Evolutionary conservation across 257 asterid species (phyloP), one percentile per base, ranked within the genome.

Genomic region (Sherardia arvensis): DNA sequence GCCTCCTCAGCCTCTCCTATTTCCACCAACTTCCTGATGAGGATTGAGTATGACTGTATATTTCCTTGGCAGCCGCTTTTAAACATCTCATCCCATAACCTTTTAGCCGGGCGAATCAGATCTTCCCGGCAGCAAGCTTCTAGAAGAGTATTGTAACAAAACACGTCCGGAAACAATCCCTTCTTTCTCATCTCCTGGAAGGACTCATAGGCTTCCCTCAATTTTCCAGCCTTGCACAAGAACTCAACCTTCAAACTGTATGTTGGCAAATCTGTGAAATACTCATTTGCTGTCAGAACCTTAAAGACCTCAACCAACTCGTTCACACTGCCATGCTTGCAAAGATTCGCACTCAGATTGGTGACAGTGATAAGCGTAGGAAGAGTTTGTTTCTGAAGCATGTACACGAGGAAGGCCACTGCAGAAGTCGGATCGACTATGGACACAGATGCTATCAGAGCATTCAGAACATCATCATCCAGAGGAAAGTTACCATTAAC

Each of bases 71-170:
- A 88, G 32, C 93, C 90, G 79, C 82, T 79, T 43, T 87, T 73
- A 76, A 92, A 88, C 98, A 92, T 92, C 80, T 92, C 97, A 65
- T 92, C 97, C 95, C 97, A 88, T 38, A 92, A 69, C 66, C 94
- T 82, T 72, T 79, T 88, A 27, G 98, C 98, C 7, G 96, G 96
- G 45, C 92, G 90, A 12, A 88, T 51, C 26, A 88, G 81, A 74
- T 88, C 95, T 29, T 84, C 94, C 74, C 77, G 71, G 73, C 96
- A 86, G 82, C 94, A 87, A 62, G 93, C 95, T 74, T 91, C 89
- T 1, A 92, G 89, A 66, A 92, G 81, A 69, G 62, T 77, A 76
- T 92, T 92, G 75, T 88, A 92, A 62, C 85, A 73, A 45, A 80
- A 72, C 56, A 87, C 73, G 33, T 86, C 85, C 0, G 90, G 95